Percentiles rank a stretch among this genome's conserved stretches.
Conservation (phyloP, 1,139 yeast genomes). For the Pichia sp. region DNA sequence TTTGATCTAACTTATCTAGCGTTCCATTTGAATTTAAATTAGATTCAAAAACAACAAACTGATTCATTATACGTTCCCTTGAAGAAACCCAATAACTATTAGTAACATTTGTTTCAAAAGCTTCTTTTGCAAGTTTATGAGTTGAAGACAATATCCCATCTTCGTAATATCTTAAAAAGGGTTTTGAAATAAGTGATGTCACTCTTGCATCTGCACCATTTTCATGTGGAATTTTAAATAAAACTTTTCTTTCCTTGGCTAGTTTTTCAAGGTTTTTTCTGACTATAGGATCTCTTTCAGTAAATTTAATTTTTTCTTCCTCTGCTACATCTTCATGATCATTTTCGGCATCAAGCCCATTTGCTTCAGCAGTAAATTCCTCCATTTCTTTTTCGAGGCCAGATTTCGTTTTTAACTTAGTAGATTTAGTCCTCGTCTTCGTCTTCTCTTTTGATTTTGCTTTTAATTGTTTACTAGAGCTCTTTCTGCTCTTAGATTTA, state of each 20-base stretch:
- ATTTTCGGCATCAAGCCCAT: no score
- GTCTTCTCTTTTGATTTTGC: neutral
- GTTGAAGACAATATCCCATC: conserved; percentile 67
- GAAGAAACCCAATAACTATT: conserved; percentile 95
- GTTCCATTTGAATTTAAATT: conserved; percentile 8
- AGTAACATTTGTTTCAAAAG: conserved; percentile 65
- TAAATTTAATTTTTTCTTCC: neutral
- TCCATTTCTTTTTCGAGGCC: neutral
- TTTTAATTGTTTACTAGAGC: neutral
- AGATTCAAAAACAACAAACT: conserved; percentile 62
- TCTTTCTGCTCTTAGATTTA: no score
- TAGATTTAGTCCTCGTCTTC: neutral
- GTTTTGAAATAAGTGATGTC: conserved; percentile 73
- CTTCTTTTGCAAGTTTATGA: conserved; percentile 68
- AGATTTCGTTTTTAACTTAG: neutral
- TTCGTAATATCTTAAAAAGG: conserved; percentile 67
- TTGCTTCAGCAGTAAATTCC: neutral
- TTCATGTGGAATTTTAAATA: conserved; percentile 84
- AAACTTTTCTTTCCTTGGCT: conserved; percentile 12
- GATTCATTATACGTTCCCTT: conserved; percentile 74
- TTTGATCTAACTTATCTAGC: no score
- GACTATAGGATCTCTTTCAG: conserved; percentile 13
- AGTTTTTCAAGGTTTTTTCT: conserved; percentile 22
- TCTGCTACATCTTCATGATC: neutral
- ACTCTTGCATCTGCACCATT: conserved; percentile 75